These are phyloP conservation scores for Tylopilus vinaceipallidus DNA, from an alignment of 768 basidiomycete species.

Conservation along the genomic window DNA sequence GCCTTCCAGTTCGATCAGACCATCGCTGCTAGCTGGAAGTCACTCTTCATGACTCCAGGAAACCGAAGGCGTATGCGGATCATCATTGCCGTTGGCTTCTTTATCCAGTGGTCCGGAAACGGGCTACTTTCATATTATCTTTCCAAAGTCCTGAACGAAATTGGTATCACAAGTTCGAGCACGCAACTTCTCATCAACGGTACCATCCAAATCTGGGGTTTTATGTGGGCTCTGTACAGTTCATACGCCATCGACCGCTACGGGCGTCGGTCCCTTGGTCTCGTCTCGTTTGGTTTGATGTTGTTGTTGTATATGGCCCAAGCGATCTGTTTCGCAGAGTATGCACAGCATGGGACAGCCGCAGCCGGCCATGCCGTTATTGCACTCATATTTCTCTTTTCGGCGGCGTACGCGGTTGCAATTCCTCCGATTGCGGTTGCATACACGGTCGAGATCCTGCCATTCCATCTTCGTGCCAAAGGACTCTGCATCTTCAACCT, in stretches of 20 bases:
- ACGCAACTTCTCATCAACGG: conserved; percentile 65
- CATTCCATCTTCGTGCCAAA: conserved; percentile 75
- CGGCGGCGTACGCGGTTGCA: conserved; percentile 59
- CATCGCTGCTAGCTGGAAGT: conserved; percentile 61
- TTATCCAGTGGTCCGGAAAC: conserved; percentile 78
- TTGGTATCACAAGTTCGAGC: conserved; percentile 53
- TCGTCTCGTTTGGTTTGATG: conserved; percentile 59
- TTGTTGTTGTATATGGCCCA: conserved; percentile 63
- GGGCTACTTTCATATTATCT: conserved; percentile 76
- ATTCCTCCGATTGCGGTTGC: conserved; percentile 70
- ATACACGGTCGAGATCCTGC: conserved; percentile 75
- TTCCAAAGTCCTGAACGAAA: conserved; percentile 59
- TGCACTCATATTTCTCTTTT: conserved; percentile 58
- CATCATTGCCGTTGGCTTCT: conserved; percentile 63
- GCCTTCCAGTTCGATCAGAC: conserved; percentile 64
- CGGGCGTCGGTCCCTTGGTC: conserved; percentile 66
- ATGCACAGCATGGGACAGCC: conserved; percentile 38
- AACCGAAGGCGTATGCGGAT: conserved; percentile 68
- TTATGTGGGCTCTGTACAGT: conserved; percentile 12
- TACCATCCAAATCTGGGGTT: conserved; percentile 47
- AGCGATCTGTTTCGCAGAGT: conserved; percentile 63
- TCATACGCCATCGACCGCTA: conserved; percentile 48
- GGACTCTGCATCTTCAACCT: conserved; percentile 78
- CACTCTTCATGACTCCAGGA: conserved; percentile 62
- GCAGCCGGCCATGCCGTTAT: conserved; percentile 49